These are phyloP conservation scores for Diaporthe ampelina DNA, from an alignment of 2,329 filamentous ascomycete genomes.

Conservation along the genomic window DNA sequence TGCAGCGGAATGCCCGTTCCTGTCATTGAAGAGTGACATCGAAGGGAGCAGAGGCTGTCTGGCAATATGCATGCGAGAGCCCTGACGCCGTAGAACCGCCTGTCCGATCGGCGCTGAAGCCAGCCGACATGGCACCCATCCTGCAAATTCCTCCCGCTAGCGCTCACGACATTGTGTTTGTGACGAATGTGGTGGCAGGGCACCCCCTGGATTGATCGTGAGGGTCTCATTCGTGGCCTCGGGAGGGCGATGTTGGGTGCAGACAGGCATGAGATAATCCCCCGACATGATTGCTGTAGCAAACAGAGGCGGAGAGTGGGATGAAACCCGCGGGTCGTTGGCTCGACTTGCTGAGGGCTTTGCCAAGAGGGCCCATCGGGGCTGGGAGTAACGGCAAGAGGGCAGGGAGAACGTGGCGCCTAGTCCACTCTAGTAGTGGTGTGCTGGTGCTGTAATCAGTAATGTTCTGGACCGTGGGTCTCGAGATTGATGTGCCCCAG, in stretches of 20 bases:
- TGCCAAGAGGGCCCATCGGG: slow-evolving; percentile 14
- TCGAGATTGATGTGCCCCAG: slow-evolving; percentile 30
- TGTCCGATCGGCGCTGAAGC: slow-evolving; percentile 37
- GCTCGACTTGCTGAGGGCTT: slow-evolving; percentile 10
- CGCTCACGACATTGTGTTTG: slow-evolving; percentile 33
- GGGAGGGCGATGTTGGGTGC: slow-evolving; percentile 18
- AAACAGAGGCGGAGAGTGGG: slow-evolving; percentile 22
- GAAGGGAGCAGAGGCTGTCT: slow-evolving; percentile 17
- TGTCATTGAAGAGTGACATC: slow-evolving; percentile 13
- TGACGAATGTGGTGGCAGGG: slow-evolving; percentile 21
- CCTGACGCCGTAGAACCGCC: neutral
- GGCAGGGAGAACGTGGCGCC: slow-evolving; percentile 15
- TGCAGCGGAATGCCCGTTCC: slow-evolving; percentile 28
- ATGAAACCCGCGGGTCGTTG: slow-evolving; percentile 30
- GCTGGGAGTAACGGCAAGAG: slow-evolving; percentile 28
- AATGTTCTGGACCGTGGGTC: slow-evolving; percentile 39
- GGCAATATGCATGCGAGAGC: slow-evolving; percentile 23
- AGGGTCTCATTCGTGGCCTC: slow-evolving; percentile 27
- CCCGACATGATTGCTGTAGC: slow-evolving; percentile 35
- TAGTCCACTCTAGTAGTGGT: slow-evolving; percentile 16
- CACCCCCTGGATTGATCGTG: slow-evolving; percentile 15
- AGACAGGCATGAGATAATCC: slow-evolving; percentile 19
- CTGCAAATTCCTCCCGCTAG: slow-evolving; percentile 27
- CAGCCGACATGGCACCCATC: slow-evolving; percentile 37
- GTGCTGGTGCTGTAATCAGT: slow-evolving; percentile 20